These are phyloP conservation scores for Trifolium repens DNA, from an alignment of 306 rosid genomes.

Conservation along the genomic window DNA sequence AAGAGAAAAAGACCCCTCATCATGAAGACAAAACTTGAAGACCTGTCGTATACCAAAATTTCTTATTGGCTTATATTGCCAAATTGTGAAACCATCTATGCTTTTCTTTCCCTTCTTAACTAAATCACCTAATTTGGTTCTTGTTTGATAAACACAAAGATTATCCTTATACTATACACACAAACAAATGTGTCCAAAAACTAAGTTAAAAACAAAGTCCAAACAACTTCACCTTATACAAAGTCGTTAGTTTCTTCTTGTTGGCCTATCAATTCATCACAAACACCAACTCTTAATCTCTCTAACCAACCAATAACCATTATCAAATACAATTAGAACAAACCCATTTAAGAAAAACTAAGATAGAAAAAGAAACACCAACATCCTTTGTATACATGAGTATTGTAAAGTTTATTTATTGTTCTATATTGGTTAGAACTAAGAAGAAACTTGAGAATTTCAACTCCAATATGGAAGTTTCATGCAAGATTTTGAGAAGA, in stretches of 20 bases:
- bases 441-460: constrained; percentile 33
- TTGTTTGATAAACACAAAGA: constrained; percentile 50
- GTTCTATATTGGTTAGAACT: constrained; percentile 35
- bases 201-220: constrained; percentile 58
- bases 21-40: constrained; percentile 49
- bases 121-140: constrained; percentile 28
- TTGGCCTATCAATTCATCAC: constrained; percentile 81
- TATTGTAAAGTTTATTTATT: constrained; percentile 32
- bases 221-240: constrained; percentile 50
- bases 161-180: background rate
- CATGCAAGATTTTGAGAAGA: constrained; percentile 68
- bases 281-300: constrained; percentile 49
- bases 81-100: constrained; percentile 26
- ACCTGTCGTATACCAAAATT: constrained; percentile 42
- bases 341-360: constrained; percentile 40
- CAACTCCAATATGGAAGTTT: constrained; percentile 62
- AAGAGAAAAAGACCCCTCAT: constrained; percentile 35
- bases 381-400: constrained; percentile 30
- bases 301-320: constrained; percentile 48
- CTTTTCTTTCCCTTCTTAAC: constrained; percentile 13
- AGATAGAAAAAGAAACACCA: constrained; percentile 43
- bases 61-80: constrained; percentile 21
- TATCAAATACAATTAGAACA: constrained; percentile 31
- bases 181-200: constrained; percentile 48
- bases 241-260: constrained; percentile 63